Evolutionary conservation across 805 yeast species (phyloP), one percentile per base, ranked within the genome.

Genomic region (Yarrowia sp.): DNA sequence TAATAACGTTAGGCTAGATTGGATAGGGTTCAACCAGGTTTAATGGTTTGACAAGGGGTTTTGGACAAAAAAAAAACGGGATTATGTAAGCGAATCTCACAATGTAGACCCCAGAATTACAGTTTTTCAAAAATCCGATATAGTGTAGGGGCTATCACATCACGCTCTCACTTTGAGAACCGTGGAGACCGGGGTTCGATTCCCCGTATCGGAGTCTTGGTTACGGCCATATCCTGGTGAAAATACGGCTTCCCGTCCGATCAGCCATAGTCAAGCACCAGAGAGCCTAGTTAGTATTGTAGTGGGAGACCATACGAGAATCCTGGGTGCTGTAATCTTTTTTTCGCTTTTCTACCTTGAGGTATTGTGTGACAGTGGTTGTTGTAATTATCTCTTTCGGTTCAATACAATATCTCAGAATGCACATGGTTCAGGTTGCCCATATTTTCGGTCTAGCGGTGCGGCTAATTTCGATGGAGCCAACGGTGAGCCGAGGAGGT

Each of bases 151-250:
- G 61, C 61, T 54, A 54, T 54, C 61, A 54, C 61, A 54, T 54
- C 61, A 54, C 61, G 61, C 61, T 54, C 61, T 54, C 61, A 54
- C 38, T 10, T 12, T 36, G 46, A 54, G 61, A 38, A 54, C 61
- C 61, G 61, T 54, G 61, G 61, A 54, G 61, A 54, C 61, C 61
- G 61, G 61, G 61, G 61, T 54, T 54, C 61, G 61, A 54, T 54
- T 54, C 61, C 61, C 61, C 61, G 61, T 54, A 54, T 54, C 61
- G 61, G 61, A 54, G 61, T 22, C 16, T 33, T 24, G 40, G 40
- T 51, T 51, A 48, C 52, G 52, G 52, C 52, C 52, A 48, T 48
- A 48, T 48, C 52, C 52, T 48, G 52, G 52, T 48, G 52, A 48
- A 48, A 48, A 46, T 46, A 46, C 51, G 51, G 51, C 51, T 46